Evolutionary conservation across 495 filamentous ascomycete species (phyloP), one percentile per base, ranked within the genome.

Genomic region (Pyrenula massariospora): DNA sequence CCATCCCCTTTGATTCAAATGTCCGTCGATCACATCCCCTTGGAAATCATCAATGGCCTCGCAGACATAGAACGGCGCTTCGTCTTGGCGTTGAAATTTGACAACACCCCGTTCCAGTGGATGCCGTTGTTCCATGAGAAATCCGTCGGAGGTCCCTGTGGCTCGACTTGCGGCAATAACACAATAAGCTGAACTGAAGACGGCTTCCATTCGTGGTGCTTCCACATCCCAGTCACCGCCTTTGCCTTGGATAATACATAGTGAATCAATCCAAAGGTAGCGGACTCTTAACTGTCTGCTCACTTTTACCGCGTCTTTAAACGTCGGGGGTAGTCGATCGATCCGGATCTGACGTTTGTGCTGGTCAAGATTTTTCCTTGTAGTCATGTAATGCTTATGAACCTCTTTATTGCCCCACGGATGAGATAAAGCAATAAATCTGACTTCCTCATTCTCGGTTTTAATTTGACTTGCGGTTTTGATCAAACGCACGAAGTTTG

Each of bases 1-100:
- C 73, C 73, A 77, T 0, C 65, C 73, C 5, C 73, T 52, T 24
- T 59, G 56, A 52, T 66, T 72, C 0, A 76, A 63, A 0, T 53
- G 55, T 10, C 59, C 62, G 31, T 70, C 24, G 3, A 65, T 47
- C 0, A 75, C 69, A 56, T 76, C 63, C 0, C 53, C 12, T 0
- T 65, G 20, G 50, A 73, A 73, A 50, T 73, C 56, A 50, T 73
- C 71, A 0, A 65, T 60, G 19, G 54, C 42, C 0, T 57, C 31
- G 21, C 65, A 71, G 1, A 70, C 31, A 52, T 67, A 69, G 0
- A 69, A 52, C 20, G 31, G 56, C 11, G 24, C 25, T 12, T 12
- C 24, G 48, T 21, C 12, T 5, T 59, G 10, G 1, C 2, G 23
- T 2, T 20, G 1, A 11, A 56, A 51, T 8, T 25, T 15, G 21